Evolutionary conservation across 2,329 filamentous ascomycete genomes (phyloP), one percentile per base, ranked within the genome.

Genomic region (Chrysoporthe cubensis): DNA sequence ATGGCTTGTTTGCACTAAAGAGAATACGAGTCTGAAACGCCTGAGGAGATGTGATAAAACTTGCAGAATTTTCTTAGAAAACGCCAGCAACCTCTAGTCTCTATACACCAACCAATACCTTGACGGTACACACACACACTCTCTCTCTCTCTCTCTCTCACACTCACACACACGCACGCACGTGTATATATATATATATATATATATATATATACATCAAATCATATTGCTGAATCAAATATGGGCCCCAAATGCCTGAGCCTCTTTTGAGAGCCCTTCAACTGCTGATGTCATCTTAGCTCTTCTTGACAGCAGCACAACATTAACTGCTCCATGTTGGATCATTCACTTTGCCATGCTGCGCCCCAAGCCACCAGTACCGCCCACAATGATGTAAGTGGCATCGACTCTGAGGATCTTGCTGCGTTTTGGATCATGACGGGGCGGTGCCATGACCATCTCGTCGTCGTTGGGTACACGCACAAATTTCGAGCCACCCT

Each of bases 211-310:
- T 26, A 26, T 26, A 26, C 2, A 26, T 26, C 26, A 26, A 26
- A 26, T 52, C 48, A 13, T 40, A 88, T 9, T 74, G 71, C 46
- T 79, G 77, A 11, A 87, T 4, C 81, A 71, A 43, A 86, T 76
- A 18, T 80, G 78, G 0, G 82, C 82, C 0, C 81, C 83, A 9
- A 32, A 4, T 14, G 54, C 8, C 32, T 46, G n/a, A 1, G 71
- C 66, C 16, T 71, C 67, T 18, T 64, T 34, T 2, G 69, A 46
- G 6, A 72, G 57, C 18, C 57, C 61, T 2, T 59, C 18, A 3
- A 66, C 40, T 7, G 42, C 66, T 46, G 46, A 18, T 0, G 21
- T 34, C 4, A 57, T 48, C 4, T 56, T 44, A 9, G 68, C 72
- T n/a, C 62, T 64, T n/a, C 72, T 52, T 7, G 67, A 71, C 3